These are phyloP conservation scores for Cephalotrichum gorgonifer DNA, from an alignment of 2,329 filamentous ascomycete genomes.

Conservation along the genomic window DNA sequence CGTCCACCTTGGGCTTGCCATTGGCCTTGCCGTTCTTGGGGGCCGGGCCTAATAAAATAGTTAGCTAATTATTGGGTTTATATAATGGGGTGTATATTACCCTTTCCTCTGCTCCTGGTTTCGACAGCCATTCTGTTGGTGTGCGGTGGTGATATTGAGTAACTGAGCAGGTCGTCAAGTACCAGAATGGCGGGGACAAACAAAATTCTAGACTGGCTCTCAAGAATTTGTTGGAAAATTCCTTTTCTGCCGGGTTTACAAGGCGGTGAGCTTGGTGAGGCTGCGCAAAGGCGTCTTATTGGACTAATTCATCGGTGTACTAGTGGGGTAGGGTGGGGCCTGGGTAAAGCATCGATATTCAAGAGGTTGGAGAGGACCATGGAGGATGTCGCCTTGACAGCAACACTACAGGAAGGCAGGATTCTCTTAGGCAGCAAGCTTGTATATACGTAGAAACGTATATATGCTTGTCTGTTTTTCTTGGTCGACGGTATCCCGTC, in stretches of 20 bases:
- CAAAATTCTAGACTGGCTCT: too few relatives aligned
- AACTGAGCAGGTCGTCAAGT: neutral
- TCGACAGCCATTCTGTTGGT: conserved; percentile 32
- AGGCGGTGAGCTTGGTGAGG: conserved; percentile 4
- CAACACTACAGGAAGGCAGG: too few relatives aligned
- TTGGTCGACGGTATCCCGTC: too few relatives aligned
- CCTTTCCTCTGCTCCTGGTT: conserved; percentile 25
- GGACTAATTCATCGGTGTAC: neutral
- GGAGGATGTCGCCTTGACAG: too few relatives aligned
- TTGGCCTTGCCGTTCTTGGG: conserved; percentile 8
- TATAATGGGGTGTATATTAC: conserved; percentile 12
- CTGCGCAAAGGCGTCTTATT: neutral
- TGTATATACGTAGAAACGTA: too few relatives aligned
- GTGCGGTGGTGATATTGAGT: neutral
- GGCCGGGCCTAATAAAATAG: conserved; percentile 1
- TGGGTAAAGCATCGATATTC: neutral
- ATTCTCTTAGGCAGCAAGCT: too few relatives aligned
- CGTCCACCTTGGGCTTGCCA: conserved; percentile 7
- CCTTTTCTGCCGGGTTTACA: conserved; percentile 4
- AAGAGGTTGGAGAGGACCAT: neutral
- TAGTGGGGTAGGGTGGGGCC: neutral
- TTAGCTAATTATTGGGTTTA: neutral
- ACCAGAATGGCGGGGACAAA: neutral
- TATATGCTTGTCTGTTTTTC: too few relatives aligned
- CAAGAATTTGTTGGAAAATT: conserved; percentile 1